Evolutionary conservation across 352 stramenopile genomes (phyloP).

Genomic region (Pythium myriotylum): DNA sequence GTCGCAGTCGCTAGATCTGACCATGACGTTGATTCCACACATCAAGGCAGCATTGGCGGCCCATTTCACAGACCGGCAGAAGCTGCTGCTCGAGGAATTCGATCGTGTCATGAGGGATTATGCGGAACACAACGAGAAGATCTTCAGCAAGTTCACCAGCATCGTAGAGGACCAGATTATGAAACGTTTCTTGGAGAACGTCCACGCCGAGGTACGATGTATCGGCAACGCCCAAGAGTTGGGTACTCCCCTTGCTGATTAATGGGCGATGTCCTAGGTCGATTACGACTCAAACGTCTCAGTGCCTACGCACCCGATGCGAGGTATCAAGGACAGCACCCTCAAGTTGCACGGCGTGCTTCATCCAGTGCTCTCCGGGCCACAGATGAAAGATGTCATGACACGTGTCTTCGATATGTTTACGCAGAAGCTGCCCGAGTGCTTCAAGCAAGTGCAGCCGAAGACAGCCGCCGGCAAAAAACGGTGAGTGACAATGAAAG

Average conservation of each 20-base stretch:
- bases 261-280: slow-evolving; percentile 38
- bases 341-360: slow-evolving; percentile 96
- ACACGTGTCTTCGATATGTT: slow-evolving; percentile 90
- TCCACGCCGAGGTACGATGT: slow-evolving; percentile 54
- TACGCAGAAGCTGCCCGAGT: slow-evolving; percentile 86
- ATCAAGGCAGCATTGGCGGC: slow-evolving; percentile 94
- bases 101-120: slow-evolving; percentile 96
- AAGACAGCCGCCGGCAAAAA: slow-evolving; percentile 72
- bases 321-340: slow-evolving; percentile 94
- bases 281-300: slow-evolving; percentile 72
- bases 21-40: slow-evolving; percentile 94
- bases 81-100: slow-evolving; percentile 95
- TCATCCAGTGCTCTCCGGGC: slow-evolving; percentile 88
- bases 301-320: slow-evolving; percentile 83
- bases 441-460: slow-evolving; percentile 85
- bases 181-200: slow-evolving; percentile 88
- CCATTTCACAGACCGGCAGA: slow-evolving; percentile 94
- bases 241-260: no score
- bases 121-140: slow-evolving; percentile 96
- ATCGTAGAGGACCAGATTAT: slow-evolving; percentile 98
- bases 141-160: slow-evolving; percentile 97
- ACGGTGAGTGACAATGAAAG: no score
- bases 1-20: slow-evolving; percentile 94
- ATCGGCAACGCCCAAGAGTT: no score
- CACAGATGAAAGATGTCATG: slow-evolving; percentile 96